Conservation (phyloP, 2,329 filamentous ascomycete species). For the Cladorrhinum sp. region DNA sequence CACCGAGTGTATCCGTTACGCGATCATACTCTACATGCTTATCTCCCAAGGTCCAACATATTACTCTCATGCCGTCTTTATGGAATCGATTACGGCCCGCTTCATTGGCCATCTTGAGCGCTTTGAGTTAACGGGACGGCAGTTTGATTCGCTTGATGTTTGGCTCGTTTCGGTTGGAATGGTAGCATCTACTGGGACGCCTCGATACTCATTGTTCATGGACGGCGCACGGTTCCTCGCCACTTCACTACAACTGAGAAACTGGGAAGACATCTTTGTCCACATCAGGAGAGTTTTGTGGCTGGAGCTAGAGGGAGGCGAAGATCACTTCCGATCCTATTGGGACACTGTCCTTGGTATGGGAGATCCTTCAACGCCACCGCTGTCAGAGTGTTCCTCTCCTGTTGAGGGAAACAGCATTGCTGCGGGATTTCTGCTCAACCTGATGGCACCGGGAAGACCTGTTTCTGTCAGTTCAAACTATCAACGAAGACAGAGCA, state of each 20-base stretch:
- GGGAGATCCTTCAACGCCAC: background rate
- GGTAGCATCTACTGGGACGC: constrained; percentile 32
- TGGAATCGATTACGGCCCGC: constrained; percentile 34
- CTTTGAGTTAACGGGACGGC: constrained; percentile 12
- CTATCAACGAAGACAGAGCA: background rate
- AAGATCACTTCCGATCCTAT: constrained; percentile 26
- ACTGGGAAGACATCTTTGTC: constrained; percentile 27
- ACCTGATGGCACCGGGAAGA: background rate
- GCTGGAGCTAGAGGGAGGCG: constrained; percentile 26
- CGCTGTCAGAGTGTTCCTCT: background rate
- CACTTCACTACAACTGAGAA: background rate
- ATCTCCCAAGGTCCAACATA: constrained; percentile 54
- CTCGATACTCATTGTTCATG: constrained; percentile 32
- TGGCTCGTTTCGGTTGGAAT: constrained; percentile 45
- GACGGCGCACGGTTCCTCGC: constrained; percentile 22
- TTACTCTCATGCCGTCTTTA: constrained; percentile 48
- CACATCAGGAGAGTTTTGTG: constrained; percentile 31
- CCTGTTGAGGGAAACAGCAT: background rate
- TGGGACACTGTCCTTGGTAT: constrained; percentile 25
- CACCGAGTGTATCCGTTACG: constrained; percentile 46
- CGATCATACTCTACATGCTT: constrained; percentile 50
- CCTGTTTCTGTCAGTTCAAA: background rate
- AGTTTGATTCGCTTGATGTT: constrained; percentile 32
- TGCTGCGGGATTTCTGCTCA: background rate
- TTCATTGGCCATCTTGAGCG: constrained; percentile 34